Evolutionary conservation across 306 rosid species (phyloP), one percentile per base, ranked within the genome.

Genomic region (Vicia faba): DNA sequence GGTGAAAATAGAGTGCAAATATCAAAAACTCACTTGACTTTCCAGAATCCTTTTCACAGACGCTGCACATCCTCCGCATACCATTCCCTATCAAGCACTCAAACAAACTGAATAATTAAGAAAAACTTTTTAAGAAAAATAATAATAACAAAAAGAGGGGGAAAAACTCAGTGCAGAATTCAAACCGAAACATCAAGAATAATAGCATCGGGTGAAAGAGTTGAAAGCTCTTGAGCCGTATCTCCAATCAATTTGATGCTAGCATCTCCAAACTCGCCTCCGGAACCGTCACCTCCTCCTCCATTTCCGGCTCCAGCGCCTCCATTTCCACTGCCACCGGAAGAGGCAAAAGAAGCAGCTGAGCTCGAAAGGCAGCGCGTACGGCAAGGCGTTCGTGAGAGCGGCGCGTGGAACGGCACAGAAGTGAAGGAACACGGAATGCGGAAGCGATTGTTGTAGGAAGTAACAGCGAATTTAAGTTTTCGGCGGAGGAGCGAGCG

Each of bases 121-220:
- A 28, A 54, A 39, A 5, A 35, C 23, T 33, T 6, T 1, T 5
- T 1, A 26, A 28, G 3, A 78, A 20, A 69, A 33, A 38, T 4
- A 6, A 63, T 31, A 60, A 35, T 50, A 64, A 68, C 11, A 18
- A 56, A 2, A 35, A 1, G 11, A 13, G 3, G 13, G 10, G 38
- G 0, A 25, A 25, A 26, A 33, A 20, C 8, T 13, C 40, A 2
- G 33, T 48, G 56, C 11, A 49, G 12, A 61, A 38, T 50, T 45
- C 96, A 58, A 71, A 93, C 97, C 72, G 85, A 82, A 78, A 93
- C 99, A 66, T 93, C 99, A 59, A 93, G 96, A 58, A 93, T 68
- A 26, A 93, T 86, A 69, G 90, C 95, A 48, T 86, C 95, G 8
- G 88, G 61, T 15, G 86, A 69, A 50, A 80, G 58, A 44, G 83